A percentile compares a stretch with the other conserved stretches of the same genome.
These are phyloP conservation scores for Talaromyces sp. DNA, from an alignment of 2,329 filamentous ascomycete genomes.

Conservation along the genomic window DNA sequence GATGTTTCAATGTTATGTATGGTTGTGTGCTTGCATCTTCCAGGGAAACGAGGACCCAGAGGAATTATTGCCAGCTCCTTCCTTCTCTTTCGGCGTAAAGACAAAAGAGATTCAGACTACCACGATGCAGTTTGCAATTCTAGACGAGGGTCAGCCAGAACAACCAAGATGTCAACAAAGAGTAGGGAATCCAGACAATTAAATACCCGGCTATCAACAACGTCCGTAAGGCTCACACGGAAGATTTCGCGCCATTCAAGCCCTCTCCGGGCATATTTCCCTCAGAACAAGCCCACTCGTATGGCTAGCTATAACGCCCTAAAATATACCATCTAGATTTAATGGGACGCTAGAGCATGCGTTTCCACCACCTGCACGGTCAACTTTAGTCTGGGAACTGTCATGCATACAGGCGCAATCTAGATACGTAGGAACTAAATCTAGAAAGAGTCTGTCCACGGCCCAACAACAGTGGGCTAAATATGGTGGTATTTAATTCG, in stretches of 20 bases:
- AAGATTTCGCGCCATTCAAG: slow-evolving; percentile 1
- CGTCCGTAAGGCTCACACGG: slow-evolving; percentile 1
- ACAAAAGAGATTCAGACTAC: background rate
- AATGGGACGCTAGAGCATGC: background rate
- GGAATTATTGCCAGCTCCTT: background rate
- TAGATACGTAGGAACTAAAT: slow-evolving; percentile 3
- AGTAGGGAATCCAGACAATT: background rate
- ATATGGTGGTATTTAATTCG: background rate
- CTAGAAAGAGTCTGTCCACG: background rate
- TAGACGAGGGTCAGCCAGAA: background rate
- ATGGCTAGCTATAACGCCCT: background rate
- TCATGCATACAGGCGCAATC: background rate
- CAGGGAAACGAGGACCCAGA: background rate
- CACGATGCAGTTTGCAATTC: too few relatives aligned
- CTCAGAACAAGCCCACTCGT: background rate
- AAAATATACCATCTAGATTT: background rate
- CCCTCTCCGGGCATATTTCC: background rate
- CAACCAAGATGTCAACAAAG: background rate
- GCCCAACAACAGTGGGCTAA: background rate
- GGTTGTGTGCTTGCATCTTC: background rate
- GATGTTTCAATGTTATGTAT: background rate
- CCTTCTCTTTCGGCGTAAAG: background rate
- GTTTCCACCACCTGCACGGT: background rate
- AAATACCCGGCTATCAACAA: background rate
- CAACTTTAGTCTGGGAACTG: background rate